A percentile compares a stretch with the other conserved stretches of the same genome.
Conservation (phyloP, 1,284 basidiomycete genomes). For the Microbotryum violaceum region DNA sequence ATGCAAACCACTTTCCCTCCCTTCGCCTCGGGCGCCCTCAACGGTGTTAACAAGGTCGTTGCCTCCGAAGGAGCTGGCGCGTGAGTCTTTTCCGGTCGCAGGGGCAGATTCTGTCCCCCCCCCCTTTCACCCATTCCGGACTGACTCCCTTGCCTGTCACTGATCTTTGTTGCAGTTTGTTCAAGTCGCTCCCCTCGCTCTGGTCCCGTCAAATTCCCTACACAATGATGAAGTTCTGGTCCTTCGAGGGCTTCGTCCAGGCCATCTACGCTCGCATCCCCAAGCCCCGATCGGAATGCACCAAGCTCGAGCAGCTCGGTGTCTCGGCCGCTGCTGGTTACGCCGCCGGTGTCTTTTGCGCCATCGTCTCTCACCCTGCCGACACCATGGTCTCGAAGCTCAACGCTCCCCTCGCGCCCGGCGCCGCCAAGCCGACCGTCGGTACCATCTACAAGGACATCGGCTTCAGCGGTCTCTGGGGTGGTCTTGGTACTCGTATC, state of each 20-base stretch:
- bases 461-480: conserved; percentile 39
- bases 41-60: conserved; percentile 35
- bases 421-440: conserved; percentile 36
- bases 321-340: conserved; percentile 35
- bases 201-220: conserved; percentile 40
- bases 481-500: conserved; percentile 36
- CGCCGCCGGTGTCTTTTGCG: conserved; percentile 40
- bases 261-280: conserved; percentile 31
- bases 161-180: conserved; percentile 21
- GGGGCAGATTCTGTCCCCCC: neutral
- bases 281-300: conserved; percentile 35
- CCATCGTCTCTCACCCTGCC: conserved; percentile 39
- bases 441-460: conserved; percentile 38
- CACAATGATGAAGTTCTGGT: conserved; percentile 37
- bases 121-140: neutral
- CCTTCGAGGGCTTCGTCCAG: conserved; percentile 39
- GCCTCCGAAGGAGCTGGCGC: conserved; percentile 37
- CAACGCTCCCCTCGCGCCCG: conserved; percentile 37
- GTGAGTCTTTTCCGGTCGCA: conserved; percentile 1
- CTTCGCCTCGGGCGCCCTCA: conserved; percentile 33
- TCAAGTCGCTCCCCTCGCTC: conserved; percentile 39
- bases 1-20: conserved; percentile 40
- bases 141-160: neutral
- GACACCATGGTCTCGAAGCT: conserved; percentile 39
- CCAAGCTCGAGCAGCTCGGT: conserved; percentile 40